Percentiles rank a stretch among this genome's conserved stretches.
Conservation (phyloP, 192 early-diverging fungal genomes). For the Backusella circina region DNA sequence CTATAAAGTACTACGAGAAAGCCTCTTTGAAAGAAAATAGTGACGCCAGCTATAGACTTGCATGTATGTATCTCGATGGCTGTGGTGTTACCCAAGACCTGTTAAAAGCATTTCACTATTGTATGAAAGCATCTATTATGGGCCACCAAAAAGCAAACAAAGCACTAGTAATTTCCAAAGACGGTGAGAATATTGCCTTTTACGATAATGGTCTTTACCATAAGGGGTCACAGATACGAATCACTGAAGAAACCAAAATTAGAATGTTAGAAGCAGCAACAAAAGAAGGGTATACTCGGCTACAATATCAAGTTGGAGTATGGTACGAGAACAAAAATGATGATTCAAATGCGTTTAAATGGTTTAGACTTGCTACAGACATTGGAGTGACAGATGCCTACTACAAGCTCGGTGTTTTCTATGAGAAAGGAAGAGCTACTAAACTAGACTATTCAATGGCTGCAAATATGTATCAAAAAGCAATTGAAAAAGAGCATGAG, state of each 20-base stretch:
- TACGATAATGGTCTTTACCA: too few species aligned
- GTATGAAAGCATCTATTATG: background rate
- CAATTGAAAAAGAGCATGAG: too few species aligned
- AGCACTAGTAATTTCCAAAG: too few species aligned
- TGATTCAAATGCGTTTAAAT: too few species aligned
- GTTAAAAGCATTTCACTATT: background rate
- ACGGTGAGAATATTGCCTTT: too few species aligned
- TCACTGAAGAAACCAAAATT: background rate
- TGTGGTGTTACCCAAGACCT: background rate
- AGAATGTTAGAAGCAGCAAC: background rate
- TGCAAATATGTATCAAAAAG: background rate
- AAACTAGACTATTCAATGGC: background rate
- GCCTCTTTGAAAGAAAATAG: background rate
- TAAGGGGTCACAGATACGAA: background rate
- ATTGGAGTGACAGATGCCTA: background rate
- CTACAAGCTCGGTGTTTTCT: background rate
- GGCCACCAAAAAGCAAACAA: background rate
- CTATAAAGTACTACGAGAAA: background rate
- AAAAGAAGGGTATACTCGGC: background rate
- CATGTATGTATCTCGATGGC: background rate
- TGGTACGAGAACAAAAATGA: background rate
- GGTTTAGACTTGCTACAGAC: too few species aligned
- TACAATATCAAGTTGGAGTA: background rate
- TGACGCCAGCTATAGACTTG: too few species aligned
- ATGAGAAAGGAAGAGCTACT: background rate